Evolutionary conservation across 192 early-diverging fungal genomes (phyloP).

Genomic region (Coemansia sp.): DNA sequence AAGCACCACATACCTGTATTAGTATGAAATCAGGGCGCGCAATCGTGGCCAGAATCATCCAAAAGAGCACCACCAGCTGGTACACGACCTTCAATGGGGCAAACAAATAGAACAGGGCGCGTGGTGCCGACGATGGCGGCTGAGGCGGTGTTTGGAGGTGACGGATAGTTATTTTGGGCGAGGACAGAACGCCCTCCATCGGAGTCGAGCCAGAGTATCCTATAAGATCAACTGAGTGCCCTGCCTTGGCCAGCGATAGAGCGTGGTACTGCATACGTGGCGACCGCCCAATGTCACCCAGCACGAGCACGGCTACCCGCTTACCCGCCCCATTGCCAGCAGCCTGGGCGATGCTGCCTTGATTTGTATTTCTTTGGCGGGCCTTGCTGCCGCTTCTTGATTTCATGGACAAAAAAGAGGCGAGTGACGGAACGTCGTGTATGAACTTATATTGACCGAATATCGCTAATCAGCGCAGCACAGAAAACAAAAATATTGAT

Average conservation of each 20-base stretch:
- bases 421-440: background rate
- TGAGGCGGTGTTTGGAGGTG: conserved; percentile 42
- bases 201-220: conserved; percentile 69
- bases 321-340: background rate
- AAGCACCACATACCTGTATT: conserved; percentile 63
- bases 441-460: background rate
- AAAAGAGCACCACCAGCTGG: conserved; percentile 63
- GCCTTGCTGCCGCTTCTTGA: background rate
- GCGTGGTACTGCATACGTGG: conserved; percentile 95
- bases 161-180: conserved; percentile 19
- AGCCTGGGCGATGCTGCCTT: background rate
- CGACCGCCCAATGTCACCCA: conserved; percentile 82
- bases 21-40: conserved; percentile 65
- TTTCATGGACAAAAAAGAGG: background rate
- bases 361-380: conserved; percentile 1
- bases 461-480: background rate
- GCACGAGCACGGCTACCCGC: conserved; percentile 57
- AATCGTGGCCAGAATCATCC: conserved; percentile 58
- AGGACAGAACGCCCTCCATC: conserved; percentile 26
- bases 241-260: conserved; percentile 64
- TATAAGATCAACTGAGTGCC: conserved; percentile 75
- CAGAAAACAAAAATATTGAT: background rate
- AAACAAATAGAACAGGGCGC: conserved; percentile 61
- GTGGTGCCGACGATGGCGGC: conserved; percentile 55
- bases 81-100: conserved; percentile 67